Evolutionary conservation across 768 basidiomycete species (phyloP), one percentile per base, ranked within the genome.

Genomic region (Termitomyces sp.): DNA sequence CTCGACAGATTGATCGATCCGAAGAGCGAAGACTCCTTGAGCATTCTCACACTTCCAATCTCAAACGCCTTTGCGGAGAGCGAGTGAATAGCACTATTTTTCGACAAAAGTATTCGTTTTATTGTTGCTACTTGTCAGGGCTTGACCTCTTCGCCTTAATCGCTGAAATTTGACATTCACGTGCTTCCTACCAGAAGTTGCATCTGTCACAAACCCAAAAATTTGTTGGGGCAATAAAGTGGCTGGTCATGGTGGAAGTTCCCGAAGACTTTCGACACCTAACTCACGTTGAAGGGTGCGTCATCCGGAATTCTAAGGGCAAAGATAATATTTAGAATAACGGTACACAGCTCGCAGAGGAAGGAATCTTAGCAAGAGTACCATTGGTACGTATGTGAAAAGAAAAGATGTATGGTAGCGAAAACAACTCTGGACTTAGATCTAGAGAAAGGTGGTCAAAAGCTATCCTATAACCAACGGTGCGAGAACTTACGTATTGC

Each of bases 401-500:
- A 47, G 44, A 18, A 52, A 30, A 13, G 50, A 44, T 46, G 51
- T 50, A 51, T 26, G 38, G 35, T 56, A 44, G 23, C 50, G 38
- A 59, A 46, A 58, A 30, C n/a, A 44, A 58, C 50, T 54, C 36
- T 44, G 38, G 30, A 38, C 64, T 76, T 71, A 79, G 66, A 80
- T 78, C 78, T 80, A 43, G 53, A 33, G 57, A 40, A 26, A 35
- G 63, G 20, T 50, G 50, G 41, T 40, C 12, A 30, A 18, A 13
- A 13, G 54, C 36, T 0, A 18, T 55, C 23, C 6, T 54, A 18
- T 23, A 13, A 46, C 47, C 23, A 9, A 47, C 8, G 40, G 18
- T n/a, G 26, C 7, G 30, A 50, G 7, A 44, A 77, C 90, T 66
- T 71, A 95, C 93, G 77, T 97, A 97, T 95, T 95, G 95, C 64